Evolutionary conservation across 1,139 yeast genomes (phyloP).

Genomic region (Protomyces arabidopsidicola): DNA sequence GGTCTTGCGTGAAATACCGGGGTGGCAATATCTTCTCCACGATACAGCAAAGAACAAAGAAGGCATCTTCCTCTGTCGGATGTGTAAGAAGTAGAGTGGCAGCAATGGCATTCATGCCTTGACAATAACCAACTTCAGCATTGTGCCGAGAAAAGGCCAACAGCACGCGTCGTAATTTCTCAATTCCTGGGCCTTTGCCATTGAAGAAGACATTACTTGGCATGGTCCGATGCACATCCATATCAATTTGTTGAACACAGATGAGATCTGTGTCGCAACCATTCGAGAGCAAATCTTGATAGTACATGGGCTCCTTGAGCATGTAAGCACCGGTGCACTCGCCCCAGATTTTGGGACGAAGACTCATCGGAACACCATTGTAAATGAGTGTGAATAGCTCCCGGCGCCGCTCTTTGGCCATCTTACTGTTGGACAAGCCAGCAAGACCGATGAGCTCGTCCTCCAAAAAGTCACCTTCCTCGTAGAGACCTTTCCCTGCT

Average conservation of each 20-base stretch:
- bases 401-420: slow-evolving; percentile 37
- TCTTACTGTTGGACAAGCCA: slow-evolving; percentile 27
- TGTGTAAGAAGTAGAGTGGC: slow-evolving; percentile 51
- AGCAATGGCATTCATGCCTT: slow-evolving; percentile 58
- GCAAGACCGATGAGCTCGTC: slow-evolving; percentile 45
- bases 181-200: slow-evolving; percentile 54
- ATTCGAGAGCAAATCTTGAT: slow-evolving; percentile 39
- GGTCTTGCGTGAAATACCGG: slow-evolving; percentile 47
- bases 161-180: slow-evolving; percentile 48
- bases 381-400: slow-evolving; percentile 44
- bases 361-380: slow-evolving; percentile 49
- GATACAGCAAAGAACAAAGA: slow-evolving; percentile 53
- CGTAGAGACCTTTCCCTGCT: slow-evolving; percentile 18
- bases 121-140: slow-evolving; percentile 55
- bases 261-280: slow-evolving; percentile 37
- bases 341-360: slow-evolving; percentile 51
- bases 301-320: slow-evolving; percentile 51
- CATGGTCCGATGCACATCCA: slow-evolving; percentile 55
- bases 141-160: slow-evolving; percentile 53
- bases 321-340: slow-evolving; percentile 53
- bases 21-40: slow-evolving; percentile 52
- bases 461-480: slow-evolving; percentile 33
- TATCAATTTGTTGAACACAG: slow-evolving; percentile 51
- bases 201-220: slow-evolving; percentile 54
- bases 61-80: slow-evolving; percentile 53